Percentiles rank a stretch among this genome's conserved stretches.
Conservation (phyloP, 768 basidiomycete genomes). For the Mycena rosella region DNA sequence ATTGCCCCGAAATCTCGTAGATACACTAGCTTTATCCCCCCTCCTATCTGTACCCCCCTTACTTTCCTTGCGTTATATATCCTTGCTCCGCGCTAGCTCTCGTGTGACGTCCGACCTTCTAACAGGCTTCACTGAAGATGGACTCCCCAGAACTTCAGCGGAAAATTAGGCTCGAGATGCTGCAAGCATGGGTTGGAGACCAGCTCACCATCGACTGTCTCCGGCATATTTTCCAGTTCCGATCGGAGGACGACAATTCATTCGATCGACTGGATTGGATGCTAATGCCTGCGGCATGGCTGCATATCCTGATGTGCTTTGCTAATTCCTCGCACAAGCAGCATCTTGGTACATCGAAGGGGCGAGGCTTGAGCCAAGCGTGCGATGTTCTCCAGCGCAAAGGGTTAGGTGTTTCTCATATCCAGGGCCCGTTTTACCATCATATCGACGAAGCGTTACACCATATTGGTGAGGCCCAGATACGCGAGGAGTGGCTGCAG, state of each 20-base stretch:
- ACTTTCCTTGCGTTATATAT: no score
- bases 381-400: conserved; percentile 48
- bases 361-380: conserved; percentile 44
- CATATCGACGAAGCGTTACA: no score
- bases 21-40: no score
- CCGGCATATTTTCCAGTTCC: conserved; percentile 50
- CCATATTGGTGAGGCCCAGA: no score
- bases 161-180: conserved; percentile 32
- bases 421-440: conserved; percentile 50
- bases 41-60: no score
- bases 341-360: conserved; percentile 48
- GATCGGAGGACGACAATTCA: conserved; percentile 51
- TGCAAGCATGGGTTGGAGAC: conserved; percentile 50
- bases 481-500: no score
- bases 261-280: conserved; percentile 54
- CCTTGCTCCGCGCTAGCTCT: no score
- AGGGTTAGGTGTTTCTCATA: conserved; percentile 40
- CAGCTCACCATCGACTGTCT: conserved; percentile 54
- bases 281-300: conserved; percentile 52
- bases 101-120: no score
- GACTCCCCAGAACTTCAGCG: conserved; percentile 38
- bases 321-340: conserved; percentile 56
- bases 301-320: conserved; percentile 57
- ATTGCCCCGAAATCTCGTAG: no score
- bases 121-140: conserved; percentile 40